Base-by-base conservation (phyloP, 208 protist species). In the Phytomonas francai region DNA sequence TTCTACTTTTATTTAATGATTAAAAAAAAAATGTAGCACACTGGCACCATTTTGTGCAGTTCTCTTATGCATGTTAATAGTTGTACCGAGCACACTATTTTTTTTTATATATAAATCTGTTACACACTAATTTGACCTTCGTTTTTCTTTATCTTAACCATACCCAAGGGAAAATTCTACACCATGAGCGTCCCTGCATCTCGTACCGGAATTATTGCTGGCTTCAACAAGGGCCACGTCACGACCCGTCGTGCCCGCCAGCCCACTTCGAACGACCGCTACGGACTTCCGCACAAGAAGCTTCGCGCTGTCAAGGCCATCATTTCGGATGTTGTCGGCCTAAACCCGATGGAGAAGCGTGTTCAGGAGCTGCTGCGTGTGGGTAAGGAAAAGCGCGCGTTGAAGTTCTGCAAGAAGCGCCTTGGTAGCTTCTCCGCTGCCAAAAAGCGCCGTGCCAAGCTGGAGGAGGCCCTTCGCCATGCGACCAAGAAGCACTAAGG, bases 341-440 rank as follows among this genome's bases (percentile, higher is more conserved):
- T 89, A n/a, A 85, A 89, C n/a, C 95, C 95, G 19, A 83, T 97
- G 65, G 95, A 98, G 76, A 90, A 82, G 79, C 92, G 95, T 59
- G 86, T 95, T 57, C 87, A 91, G 80, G 95, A 98, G 88, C 77
- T 98, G 68, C 84, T 98, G 67, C 95, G 93, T 67, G 91, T 98
- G 25, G 92, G 92, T 31, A 95, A 95, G 87, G 95, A 98, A 76
- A 98, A 98, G 89, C 89, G 93, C 69, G 95, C 95, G 56, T 83
- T 98, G 39, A 97, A 97, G 80, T 93, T 93, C 73, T 92, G 88
- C 85, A 98, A 98, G 84, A 95, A 95, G 85, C 88, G 93, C 68
- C 85, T 97, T 49, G 93, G 93, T 34, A 79, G 89, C 81, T 87
- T 94, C 74, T 87, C 70, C 54, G 86, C 84, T 11, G 93, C 89